Conservation (phyloP, 345 rosid species). For the Balakata baccata region DNA sequence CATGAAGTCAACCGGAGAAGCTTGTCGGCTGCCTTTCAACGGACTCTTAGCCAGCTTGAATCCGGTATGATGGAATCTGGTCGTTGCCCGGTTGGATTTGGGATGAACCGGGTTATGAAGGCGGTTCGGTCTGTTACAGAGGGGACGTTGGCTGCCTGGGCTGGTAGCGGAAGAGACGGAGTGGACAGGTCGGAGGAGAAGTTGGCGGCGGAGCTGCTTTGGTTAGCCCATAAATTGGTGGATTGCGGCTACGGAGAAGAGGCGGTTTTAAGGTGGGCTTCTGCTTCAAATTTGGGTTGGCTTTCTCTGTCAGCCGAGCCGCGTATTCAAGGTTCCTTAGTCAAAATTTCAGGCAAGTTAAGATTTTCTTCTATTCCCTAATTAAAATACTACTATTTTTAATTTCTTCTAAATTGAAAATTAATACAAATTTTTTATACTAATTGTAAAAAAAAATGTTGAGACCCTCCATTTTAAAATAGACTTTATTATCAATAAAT, state of each 20-base stretch:
- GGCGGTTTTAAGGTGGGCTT: conserved; percentile 78
- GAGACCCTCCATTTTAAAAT: too few relatives aligned
- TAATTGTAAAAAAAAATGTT: too few relatives aligned
- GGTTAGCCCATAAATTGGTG: conserved; percentile 73
- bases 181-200: conserved; percentile 51
- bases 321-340: conserved; percentile 61
- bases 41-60: conserved; percentile 59
- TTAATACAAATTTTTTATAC: too few relatives aligned
- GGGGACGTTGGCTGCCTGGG: conserved; percentile 26
- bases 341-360: conserved; percentile 61
- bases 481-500: too few relatives aligned
- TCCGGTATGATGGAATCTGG: conserved; percentile 39
- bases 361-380: not conserved
- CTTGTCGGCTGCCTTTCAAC: conserved; percentile 58
- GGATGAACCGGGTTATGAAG: conserved; percentile 44
- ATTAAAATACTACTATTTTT: not conserved
- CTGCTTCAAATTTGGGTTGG: conserved; percentile 67
- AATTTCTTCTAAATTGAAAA: too few relatives aligned
- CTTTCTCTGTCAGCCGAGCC: conserved; percentile 72
- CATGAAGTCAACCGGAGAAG: conserved; percentile 54
- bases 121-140: conserved; percentile 41
- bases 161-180: conserved; percentile 38
- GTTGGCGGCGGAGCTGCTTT: conserved; percentile 76
- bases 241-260: conserved; percentile 66
- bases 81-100: conserved; percentile 26